Base-by-base conservation (phyloP, 176 grass and related monocot genomes). In the Rhynchospora pubera region DNA sequence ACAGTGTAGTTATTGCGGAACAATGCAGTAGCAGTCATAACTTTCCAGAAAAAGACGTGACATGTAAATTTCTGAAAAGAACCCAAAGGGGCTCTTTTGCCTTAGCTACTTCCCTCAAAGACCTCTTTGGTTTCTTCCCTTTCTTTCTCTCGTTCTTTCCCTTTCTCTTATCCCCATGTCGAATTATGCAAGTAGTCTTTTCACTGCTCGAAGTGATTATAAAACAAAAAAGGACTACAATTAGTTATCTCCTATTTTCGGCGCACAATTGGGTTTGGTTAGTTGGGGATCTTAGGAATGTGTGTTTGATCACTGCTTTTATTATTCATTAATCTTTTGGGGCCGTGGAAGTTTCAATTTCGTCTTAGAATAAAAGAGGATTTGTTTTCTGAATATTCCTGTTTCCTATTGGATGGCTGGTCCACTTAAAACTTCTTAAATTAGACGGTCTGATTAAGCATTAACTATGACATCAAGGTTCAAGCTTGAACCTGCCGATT, bases 41-140 rank as follows among this genome's bases (percentile, higher is more conserved):
- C 79, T 81, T 44, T 51, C 21, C 62, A 81, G 79, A 81, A 81
- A 81, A 81, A 18, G 79, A 81, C 79, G 30, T 81, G 48, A 50
- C 79, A 65, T 23, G 58, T 75, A 75, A 75, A 24, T 75, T 75
- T 24, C 47, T 75, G 46, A 30, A 52, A 53, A 75, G 22, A 75
- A 74, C 69, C 46, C 10, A 51, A 19, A 22, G n/a, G 65, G 1
- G 0, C 46, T 18, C 42, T n/a, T 70, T 34, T 72, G 42, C 44
- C 19, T 52, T 19, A 52, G 6, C 21, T 53, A 6, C 47, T 75
- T 26, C 71, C 65, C 65, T 42, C 28, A 68, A 68, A 32, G 34
- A 32, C 12, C 65, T 68, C 30, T 68, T 43, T 68, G 14, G 39
- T 43, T 43, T 4, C 5, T 44, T 62, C 8, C 22, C 34, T 68